Conservation (phyloP, 345 rosid species). For the Hibiscus mutabilis region DNA sequence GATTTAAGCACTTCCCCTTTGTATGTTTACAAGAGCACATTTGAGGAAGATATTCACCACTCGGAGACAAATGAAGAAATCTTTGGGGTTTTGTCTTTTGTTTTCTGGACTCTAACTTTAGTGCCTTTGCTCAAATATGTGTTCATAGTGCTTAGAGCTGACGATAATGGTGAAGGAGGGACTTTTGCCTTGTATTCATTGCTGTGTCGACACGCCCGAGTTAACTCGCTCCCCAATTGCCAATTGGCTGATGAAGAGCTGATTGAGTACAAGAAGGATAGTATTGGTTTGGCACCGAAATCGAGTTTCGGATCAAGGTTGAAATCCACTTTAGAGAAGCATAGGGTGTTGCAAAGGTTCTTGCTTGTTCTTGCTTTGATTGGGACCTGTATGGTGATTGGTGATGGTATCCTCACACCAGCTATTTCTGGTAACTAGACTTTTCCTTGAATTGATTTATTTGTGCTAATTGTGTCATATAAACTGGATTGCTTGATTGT, state of each 20-base stretch:
- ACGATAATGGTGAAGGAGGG: conserved; percentile 90
- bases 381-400: conserved; percentile 92
- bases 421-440: conserved; percentile 62
- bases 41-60: conserved; percentile 71
- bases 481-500: conserved; percentile 5
- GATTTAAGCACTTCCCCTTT: conserved; percentile 84
- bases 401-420: conserved; percentile 85
- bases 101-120: conserved; percentile 80
- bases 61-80: conserved; percentile 87
- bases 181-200: conserved; percentile 80
- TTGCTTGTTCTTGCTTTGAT: conserved; percentile 75
- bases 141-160: conserved; percentile 75
- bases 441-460: background rate
- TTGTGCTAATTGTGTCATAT: background rate
- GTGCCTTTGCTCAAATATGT: conserved; percentile 70
- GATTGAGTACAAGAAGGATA: conserved; percentile 49
- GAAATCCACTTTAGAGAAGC: conserved; percentile 65
- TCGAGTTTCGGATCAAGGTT: conserved; percentile 36
- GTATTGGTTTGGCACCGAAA: conserved; percentile 4
- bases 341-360: conserved; percentile 54
- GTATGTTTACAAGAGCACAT: conserved; percentile 73
- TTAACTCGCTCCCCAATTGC: conserved; percentile 70
- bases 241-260: conserved; percentile 80
- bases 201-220: conserved; percentile 67
- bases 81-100: conserved; percentile 72